Base-by-base conservation (phyloP, 345 rosid genomes). In the Salix caprea region DNA sequence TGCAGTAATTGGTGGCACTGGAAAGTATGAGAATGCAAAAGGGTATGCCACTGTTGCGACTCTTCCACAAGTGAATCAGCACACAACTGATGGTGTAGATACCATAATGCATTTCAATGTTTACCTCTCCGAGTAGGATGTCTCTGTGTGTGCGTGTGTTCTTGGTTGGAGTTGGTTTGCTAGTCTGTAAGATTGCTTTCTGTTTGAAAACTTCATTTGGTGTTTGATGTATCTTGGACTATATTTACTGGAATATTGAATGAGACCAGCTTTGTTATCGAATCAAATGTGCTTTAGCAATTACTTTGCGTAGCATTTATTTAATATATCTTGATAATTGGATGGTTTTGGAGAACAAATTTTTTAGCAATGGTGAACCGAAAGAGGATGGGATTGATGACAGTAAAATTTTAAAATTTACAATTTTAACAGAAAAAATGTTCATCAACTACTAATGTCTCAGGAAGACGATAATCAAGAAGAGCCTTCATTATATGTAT, bases 1-100 rank as follows among this genome's bases (percentile, higher is more conserved):
- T 23, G 97, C 93, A 0, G 86, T 95, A 67, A 78, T 93, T 9
- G 98, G 96, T 11, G 99, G 99, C 21, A 94, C 95, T 0, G 98
- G 96, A 52, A 89, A 88, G 89, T 91, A 89, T 30, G 92, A 90
- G 85, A 78, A 87, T 54, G 93, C 91, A 2, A 85, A 83, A 80
- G 98, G 94, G 85, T 90, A 92, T 68, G 97, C 94, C 0, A 70
- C 80, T 6, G 90, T 96, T 36, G 94, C 87, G 85, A 89, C 91
- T 19, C 77, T 93, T 46, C 95, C 87, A 56, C 86, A 85, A 78
- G 82, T 80, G 78, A 86, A 91, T 76, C 93, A 92, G 70, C 98
- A 90, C 74, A 86, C 85, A 16, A 89, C 97, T 0, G 99, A 93
- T 61, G 97, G 99, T 37, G 90, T 88, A 37, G 98, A 95, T 36